Percentiles rank a stretch among this genome's conserved stretches.
phyloP scores from a whole-genome alignment of 2,329 filamentous ascomycete species.

The Lachnellula occidentalis region DNA sequence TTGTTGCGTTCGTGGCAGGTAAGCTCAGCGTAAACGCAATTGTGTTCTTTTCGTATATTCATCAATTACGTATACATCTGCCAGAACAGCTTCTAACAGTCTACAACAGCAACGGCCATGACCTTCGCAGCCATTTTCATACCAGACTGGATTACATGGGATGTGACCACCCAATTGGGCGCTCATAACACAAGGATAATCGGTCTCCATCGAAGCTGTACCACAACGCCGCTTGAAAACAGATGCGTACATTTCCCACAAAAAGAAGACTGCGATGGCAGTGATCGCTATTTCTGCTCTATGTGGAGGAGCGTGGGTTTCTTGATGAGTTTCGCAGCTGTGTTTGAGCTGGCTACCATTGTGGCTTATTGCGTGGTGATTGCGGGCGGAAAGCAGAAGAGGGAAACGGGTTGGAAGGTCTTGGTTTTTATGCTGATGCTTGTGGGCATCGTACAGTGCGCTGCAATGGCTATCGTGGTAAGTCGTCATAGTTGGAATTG shows the following conservation, averaged over 20 bases:
- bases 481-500: conserved; percentile 33
- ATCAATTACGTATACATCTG: conserved; percentile 1
- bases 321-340: conserved; percentile 75
- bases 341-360: conserved; percentile 76
- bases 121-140: conserved; percentile 64
- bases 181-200: conserved; percentile 57
- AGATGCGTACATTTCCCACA: conserved; percentile 63
- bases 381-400: conserved; percentile 69
- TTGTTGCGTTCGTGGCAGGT: conserved; percentile 40
- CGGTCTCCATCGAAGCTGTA: conserved; percentile 79
- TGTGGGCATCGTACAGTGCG: conserved; percentile 64
- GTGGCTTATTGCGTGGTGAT: conserved; percentile 75
- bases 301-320: conserved; percentile 90
- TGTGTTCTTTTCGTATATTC: no score
- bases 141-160: conserved; percentile 66
- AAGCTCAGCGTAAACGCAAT: conserved; percentile 22
- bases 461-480: conserved; percentile 79
- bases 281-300: conserved; percentile 71
- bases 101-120: conserved; percentile 63
- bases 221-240: conserved; percentile 43
- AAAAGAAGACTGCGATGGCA: conserved; percentile 52
- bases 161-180: conserved; percentile 43
- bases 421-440: conserved; percentile 60
- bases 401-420: conserved; percentile 79
- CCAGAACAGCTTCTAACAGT: conserved; percentile 33